Percentiles rank a stretch among this genome's conserved stretches.
phyloP scores from a whole-genome alignment of 306 rosid genomes.

The Cajanus cajan region DNA sequence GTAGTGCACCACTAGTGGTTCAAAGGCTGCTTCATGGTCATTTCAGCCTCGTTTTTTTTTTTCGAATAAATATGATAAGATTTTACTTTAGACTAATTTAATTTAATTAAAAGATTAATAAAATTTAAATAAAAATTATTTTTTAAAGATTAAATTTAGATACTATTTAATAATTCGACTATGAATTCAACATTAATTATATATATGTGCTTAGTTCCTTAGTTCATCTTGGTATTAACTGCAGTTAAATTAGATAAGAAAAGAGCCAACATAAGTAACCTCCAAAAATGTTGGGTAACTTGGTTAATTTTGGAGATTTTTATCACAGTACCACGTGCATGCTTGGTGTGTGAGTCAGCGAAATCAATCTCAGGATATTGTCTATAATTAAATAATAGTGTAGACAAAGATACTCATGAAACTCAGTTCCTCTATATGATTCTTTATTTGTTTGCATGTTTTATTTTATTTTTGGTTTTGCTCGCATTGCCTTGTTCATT shows the following conservation, averaged over 20 bases:
- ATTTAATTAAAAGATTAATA: too few relatives aligned
- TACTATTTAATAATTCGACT: too few relatives aligned
- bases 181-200: too few relatives aligned
- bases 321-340: neutral
- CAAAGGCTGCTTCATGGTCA: neutral
- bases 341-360: neutral
- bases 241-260: neutral
- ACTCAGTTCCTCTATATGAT: conserved; percentile 24
- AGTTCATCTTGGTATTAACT: neutral
- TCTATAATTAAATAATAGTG: neutral
- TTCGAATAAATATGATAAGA: too few relatives aligned
- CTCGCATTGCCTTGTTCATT: neutral
- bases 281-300: neutral
- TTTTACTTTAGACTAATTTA: too few relatives aligned
- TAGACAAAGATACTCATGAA: conserved; percentile 40
- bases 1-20: neutral
- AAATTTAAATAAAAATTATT: too few relatives aligned
- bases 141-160: too few relatives aligned
- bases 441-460: neutral
- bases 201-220: too few relatives aligned
- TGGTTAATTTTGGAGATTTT: neutral
- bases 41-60: too few relatives aligned
- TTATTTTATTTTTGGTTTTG: neutral
- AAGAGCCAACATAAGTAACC: neutral
- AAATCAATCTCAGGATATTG: conserved; percentile 3